Evolutionary conservation across 1,284 basidiomycete genomes (phyloP), one percentile per base, ranked within the genome.

Genomic region (Jaminaea rosea): DNA sequence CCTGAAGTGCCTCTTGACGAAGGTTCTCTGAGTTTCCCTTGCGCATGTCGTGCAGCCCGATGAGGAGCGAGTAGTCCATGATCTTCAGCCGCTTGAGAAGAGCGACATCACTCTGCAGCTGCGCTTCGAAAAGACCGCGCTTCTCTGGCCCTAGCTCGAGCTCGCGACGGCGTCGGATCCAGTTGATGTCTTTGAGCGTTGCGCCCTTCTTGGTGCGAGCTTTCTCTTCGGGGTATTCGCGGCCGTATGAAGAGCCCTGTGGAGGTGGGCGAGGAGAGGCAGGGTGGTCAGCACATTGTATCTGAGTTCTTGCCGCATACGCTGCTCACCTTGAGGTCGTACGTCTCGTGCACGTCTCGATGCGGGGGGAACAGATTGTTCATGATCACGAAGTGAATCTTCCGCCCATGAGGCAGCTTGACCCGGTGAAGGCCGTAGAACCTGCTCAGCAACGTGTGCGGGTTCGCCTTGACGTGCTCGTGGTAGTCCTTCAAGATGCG

Each of bases 371-470:
- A 97, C 41, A 98, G 81, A 75, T 98, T 98, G 80, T 98, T 98
- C 92, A 98, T 97, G 77, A 98, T 94, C 52, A 97, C 90, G 73
- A 98, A 98, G 75, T 98, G 93, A 52, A 98, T 97, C 78, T 98
- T 98, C 48, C 82, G 80, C 0, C 93, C 93, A 21, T 83, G 81
- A 0, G 93, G 93, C 3, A 98, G 82, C 77, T 98, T 97, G 62
- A 98, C 93, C 49, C 93, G 86, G 69, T 98, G 93, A 11, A 98
- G 79, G 10, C 93, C 93, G 71, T 97, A 98, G 77, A 98, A 97
- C 13, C 93, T 81, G 15, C 86, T 89, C 2, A 98, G 77, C 3
- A 98, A 79, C 1, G 93, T 96, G 69, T 98, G 92, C 0, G 93
- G 93, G 74, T 98, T 97, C 37, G 77, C 79, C 73, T 85, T 84